Base-by-base conservation (phyloP, 108 stramenopile species). In the Mayamaea pseudoterrestris region DNA sequence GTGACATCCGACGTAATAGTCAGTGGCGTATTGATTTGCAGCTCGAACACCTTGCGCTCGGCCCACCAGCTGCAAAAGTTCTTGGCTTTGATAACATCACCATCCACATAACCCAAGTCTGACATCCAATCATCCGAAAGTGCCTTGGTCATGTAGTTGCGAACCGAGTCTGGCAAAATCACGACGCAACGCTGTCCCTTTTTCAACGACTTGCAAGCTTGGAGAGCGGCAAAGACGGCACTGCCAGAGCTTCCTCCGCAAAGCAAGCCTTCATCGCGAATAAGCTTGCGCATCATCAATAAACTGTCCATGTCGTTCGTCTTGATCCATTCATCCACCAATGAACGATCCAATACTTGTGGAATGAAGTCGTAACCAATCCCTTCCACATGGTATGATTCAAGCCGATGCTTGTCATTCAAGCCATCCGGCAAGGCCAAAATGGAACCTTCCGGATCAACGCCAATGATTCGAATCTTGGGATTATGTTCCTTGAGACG, bases 71-170 rank as follows among this genome's bases (percentile, higher is more conserved):
- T 54, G 32, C 61, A 37, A 44, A 65, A 80, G 22, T 45, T 42
- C 27, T 72, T 80, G 40, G 75, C 53, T 35, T 78, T 53, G 45
- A 86, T 79, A 12, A 86, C 47, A 43, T 86, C 72, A 39, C 75
- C 52, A 49, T 92, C 90, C 14, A 78, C 67, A 57, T 89, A 90
- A 2, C 77, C 83, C 49, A 90, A 66, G 63, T 93, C 89, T 25
- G 74, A 58, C 92, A 95, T 92, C 94, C 94, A 95, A 53, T 87
- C 76, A 69, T 95, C 88, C 27, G 61, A 69, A 5, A 95, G 58
- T 30, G 77, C 83, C 72, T 95, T 95, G 57, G 88, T 90, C 91
- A 95, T 93, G 90, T 95, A 95, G 61, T 95, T 95, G 11, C 92
- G 68, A 17, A 90, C 83, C 4, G 76, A 80, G 55, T 95, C 94